These are phyloP conservation scores for Porcisia deanei DNA, from an alignment of 208 protist species.

Conservation along the genomic window DNA sequence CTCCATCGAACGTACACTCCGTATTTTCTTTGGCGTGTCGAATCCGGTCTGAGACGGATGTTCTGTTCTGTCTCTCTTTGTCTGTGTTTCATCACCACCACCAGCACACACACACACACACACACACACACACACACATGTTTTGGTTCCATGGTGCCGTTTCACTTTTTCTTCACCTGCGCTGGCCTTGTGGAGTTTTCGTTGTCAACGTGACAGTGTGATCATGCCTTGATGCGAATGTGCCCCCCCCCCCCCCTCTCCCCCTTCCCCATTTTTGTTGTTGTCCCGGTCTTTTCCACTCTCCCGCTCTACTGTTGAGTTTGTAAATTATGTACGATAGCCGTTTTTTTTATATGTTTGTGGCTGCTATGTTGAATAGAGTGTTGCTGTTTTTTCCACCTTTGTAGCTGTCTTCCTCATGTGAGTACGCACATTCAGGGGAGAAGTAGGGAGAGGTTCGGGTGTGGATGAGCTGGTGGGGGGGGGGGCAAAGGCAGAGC, in stretches of 20 bases:
- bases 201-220: too few species aligned
- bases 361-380: too few species aligned
- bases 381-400: too few species aligned
- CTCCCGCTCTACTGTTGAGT: background rate
- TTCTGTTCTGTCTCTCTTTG: background rate
- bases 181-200: too few species aligned
- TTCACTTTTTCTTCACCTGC: background rate
- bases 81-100: background rate
- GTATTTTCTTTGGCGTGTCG: slow-evolving; percentile 33
- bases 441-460: too few species aligned
- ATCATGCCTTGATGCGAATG: too few species aligned
- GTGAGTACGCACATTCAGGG: too few species aligned
- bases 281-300: background rate
- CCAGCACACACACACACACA: too few species aligned
- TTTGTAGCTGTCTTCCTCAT: too few species aligned
- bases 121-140: background rate
- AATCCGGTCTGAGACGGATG: background rate
- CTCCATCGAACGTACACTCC: slow-evolving; percentile 37
- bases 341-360: slow-evolving; percentile 11
- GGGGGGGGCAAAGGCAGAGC: background rate
- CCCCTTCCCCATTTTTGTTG: too few species aligned
- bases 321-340: slow-evolving; percentile 2
- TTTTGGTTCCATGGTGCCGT: background rate
- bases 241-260: too few species aligned
- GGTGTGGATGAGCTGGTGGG: background rate